Percentiles rank a stretch among this genome's conserved stretches.
These are phyloP conservation scores for Epichloe amarillans DNA, from an alignment of 2,329 filamentous ascomycete species.

Conservation along the genomic window DNA sequence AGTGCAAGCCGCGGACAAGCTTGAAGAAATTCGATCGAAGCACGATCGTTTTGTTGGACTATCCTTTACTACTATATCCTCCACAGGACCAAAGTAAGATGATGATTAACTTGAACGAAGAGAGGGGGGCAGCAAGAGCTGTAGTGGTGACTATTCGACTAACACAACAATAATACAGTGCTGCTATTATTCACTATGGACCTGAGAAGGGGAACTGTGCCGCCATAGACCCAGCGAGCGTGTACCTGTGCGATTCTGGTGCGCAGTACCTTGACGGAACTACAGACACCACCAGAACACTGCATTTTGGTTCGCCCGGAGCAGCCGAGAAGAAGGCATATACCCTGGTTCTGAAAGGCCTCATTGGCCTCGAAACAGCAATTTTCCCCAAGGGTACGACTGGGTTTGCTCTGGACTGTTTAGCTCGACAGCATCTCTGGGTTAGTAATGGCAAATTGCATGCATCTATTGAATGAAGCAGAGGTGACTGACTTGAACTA, in stretches of 20 bases:
- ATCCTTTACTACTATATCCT: conserved; percentile 93
- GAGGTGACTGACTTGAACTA: conserved; percentile 5
- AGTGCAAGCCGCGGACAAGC: conserved; percentile 80
- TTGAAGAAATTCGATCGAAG: conserved; percentile 60
- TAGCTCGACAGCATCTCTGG: conserved; percentile 90
- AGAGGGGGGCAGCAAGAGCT: neutral
- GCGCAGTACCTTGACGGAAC: conserved; percentile 95
- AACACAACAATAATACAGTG: conserved; percentile 36
- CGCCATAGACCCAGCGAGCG: conserved; percentile 65
- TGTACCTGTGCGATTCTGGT: conserved; percentile 94
- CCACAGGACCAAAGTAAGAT: conserved; percentile 61
- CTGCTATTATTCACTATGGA: conserved; percentile 91
- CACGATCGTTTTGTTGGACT: conserved; percentile 71
- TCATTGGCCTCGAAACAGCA: conserved; percentile 75
- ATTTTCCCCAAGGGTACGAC: conserved; percentile 92
- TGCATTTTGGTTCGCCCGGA: conserved; percentile 80
- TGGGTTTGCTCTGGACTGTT: conserved; percentile 76
- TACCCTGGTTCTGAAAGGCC: conserved; percentile 86
- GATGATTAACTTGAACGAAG: too few relatives aligned
- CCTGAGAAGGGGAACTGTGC: conserved; percentile 74
- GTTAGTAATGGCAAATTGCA: conserved; percentile 28
- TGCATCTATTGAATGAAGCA: neutral
- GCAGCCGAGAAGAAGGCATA: conserved; percentile 78
- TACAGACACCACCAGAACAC: conserved; percentile 85
- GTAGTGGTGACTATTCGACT: neutral